A percentile compares a stretch with the other conserved stretches of the same genome.
phyloP scores from a whole-genome alignment of 2,329 filamentous ascomycete genomes.

The Penicillium fuscoglaucum region DNA sequence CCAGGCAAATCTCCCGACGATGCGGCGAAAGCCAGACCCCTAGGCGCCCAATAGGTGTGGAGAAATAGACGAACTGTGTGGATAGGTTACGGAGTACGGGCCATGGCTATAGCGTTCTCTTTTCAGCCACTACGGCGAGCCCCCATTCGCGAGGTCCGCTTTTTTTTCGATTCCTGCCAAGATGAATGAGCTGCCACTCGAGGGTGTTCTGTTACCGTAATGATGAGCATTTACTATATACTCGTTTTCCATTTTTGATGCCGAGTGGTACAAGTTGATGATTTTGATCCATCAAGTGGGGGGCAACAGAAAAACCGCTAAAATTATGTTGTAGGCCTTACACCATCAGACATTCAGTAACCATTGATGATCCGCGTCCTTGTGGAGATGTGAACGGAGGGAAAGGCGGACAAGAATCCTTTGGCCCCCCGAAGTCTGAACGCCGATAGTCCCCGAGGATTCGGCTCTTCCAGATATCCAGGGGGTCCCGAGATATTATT shows the following conservation, averaged over 20 bases:
- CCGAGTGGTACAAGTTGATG: background rate
- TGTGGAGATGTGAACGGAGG: background rate
- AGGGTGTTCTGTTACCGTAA: background rate
- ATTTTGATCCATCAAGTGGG: background rate
- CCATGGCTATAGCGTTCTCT: slow-evolving; percentile 27
- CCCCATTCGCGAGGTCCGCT: slow-evolving; percentile 20
- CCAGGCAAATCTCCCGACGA: slow-evolving; percentile 17
- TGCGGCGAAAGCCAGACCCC: slow-evolving; percentile 19
- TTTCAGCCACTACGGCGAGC: slow-evolving; percentile 26
- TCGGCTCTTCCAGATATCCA: too few species aligned
- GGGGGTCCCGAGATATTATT: too few species aligned
- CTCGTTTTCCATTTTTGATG: background rate
- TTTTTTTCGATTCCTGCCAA: slow-evolving; percentile 1
- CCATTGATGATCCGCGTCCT: background rate
- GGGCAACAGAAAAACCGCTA: background rate
- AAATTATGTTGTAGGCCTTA: background rate
- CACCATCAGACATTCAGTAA: background rate
- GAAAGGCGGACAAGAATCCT: background rate
- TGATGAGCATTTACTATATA: background rate
- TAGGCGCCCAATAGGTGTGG: slow-evolving; percentile 27
- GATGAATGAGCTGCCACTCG: background rate
- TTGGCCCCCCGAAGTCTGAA: background rate
- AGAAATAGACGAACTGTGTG: slow-evolving; percentile 22
- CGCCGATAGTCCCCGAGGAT: background rate
- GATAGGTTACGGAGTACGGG: slow-evolving; percentile 23